Conservation (phyloP, 768 basidiomycete genomes). For the Gloeopeniophorella convolvens region DNA sequence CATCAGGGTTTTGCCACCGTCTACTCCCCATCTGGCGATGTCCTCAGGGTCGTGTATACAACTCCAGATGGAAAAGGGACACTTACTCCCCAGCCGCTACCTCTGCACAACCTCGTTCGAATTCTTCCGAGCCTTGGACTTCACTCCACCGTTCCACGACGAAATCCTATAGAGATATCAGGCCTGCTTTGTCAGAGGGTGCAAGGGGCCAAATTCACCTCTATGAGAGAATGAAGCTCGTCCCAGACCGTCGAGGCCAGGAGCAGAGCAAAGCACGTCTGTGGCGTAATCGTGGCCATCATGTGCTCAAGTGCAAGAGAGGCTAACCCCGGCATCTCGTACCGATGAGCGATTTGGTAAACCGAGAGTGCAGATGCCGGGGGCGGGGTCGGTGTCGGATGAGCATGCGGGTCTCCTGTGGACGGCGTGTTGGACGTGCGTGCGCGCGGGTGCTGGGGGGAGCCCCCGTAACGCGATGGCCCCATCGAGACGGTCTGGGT, state of each 20-base stretch:
- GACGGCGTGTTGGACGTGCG: slow-evolving; percentile 26
- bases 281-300: slow-evolving; percentile 59
- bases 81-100: slow-evolving; percentile 68
- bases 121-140: slow-evolving; percentile 55
- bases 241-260: slow-evolving; percentile 66
- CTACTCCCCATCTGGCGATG: slow-evolving; percentile 53
- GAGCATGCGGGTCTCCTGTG: slow-evolving; percentile 60
- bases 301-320: slow-evolving; percentile 66
- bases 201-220: slow-evolving; percentile 35
- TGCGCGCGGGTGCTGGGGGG: slow-evolving; percentile 38
- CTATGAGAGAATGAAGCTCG: slow-evolving; percentile 51
- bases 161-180: slow-evolving; percentile 44
- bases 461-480: slow-evolving; percentile 41
- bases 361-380: slow-evolving; percentile 70
- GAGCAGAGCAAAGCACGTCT: slow-evolving; percentile 59
- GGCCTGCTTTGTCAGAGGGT: slow-evolving; percentile 11
- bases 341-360: slow-evolving; percentile 74
- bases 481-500: slow-evolving; percentile 39
- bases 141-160: slow-evolving; percentile 74
- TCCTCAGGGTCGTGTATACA: slow-evolving; percentile 2
- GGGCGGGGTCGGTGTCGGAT: slow-evolving; percentile 54
- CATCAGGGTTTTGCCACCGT: slow-evolving; percentile 64
- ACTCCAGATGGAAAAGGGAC: background rate
- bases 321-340: slow-evolving; percentile 60
- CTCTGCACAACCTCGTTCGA: slow-evolving; percentile 65